Conservation (phyloP, 306 rosid species). For the Casuarina equisetifolia region DNA sequence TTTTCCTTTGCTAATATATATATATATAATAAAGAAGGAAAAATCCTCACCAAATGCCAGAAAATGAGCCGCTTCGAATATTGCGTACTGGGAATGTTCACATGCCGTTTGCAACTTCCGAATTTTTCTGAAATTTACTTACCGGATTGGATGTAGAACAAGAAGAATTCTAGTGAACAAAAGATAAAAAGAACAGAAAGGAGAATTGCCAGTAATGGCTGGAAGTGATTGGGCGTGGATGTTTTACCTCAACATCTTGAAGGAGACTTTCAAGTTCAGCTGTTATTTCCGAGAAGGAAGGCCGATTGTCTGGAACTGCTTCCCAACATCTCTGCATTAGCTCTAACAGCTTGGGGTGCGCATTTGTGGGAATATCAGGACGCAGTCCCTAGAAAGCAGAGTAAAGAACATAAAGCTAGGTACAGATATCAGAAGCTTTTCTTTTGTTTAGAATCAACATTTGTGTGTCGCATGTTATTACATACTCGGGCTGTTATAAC, state of each 20-base stretch:
- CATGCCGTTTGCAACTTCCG: conserved; percentile 42
- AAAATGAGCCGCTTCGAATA: conserved; percentile 42
- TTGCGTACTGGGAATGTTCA: conserved; percentile 37
- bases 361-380: conserved; percentile 78
- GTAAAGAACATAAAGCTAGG: conserved; percentile 18
- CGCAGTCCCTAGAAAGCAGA: conserved; percentile 72
- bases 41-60: conserved; percentile 38
- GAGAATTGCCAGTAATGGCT: background rate
- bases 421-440: conserved; percentile 11
- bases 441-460: background rate
- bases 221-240: background rate
- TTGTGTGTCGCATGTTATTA: background rate
- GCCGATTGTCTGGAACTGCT: conserved; percentile 69
- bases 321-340: conserved; percentile 97
- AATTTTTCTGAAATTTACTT: conserved; percentile 56
- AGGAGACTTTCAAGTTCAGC: conserved; percentile 71
- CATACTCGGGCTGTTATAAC: conserved; percentile 5
- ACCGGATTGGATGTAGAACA: background rate
- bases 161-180: background rate
- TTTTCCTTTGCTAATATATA: conserved; percentile 28
- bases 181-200: background rate
- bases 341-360: conserved; percentile 72
- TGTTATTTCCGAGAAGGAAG: conserved; percentile 68
- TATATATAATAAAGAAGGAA: conserved; percentile 14
- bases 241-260: conserved; percentile 57